Percentiles rank a stretch among this genome's conserved stretches.
These are phyloP conservation scores for Calonectria multiphialidica DNA, from an alignment of 2,329 filamentous ascomycete species.

Conservation along the genomic window DNA sequence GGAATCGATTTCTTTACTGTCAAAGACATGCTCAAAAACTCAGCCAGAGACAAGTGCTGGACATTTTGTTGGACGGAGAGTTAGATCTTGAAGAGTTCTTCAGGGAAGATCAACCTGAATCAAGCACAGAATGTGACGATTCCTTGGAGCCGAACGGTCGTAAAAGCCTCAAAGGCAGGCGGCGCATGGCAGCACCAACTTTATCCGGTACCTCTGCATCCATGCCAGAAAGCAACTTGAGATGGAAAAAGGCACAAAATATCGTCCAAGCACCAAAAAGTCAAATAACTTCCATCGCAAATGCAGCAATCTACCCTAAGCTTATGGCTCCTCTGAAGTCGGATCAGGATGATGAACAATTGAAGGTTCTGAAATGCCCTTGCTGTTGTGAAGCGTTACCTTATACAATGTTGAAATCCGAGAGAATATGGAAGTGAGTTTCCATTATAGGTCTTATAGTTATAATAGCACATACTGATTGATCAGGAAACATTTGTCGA, in stretches of 20 bases:
- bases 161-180: background rate
- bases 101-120: background rate
- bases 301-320: background rate
- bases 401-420: background rate
- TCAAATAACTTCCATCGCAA: constrained; percentile 7
- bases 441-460: background rate
- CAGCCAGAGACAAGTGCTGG: background rate
- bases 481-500: constrained; percentile 22
- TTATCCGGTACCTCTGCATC: constrained; percentile 14
- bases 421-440: constrained; percentile 15
- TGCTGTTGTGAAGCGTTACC: constrained; percentile 25
- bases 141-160: no score
- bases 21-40: constrained; percentile 13
- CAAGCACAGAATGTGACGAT: background rate
- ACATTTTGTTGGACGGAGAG: background rate
- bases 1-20: constrained; percentile 10
- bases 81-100: background rate
- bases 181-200: background rate
- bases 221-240: background rate
- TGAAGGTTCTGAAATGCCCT: constrained; percentile 17
- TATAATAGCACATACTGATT: background rate
- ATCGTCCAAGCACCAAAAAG: background rate
- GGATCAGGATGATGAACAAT: background rate
- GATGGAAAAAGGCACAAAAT: background rate
- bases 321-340: background rate